Evolutionary conservation across 2,329 filamentous ascomycete species (phyloP).

Genomic region (Endothia cerciana): DNA sequence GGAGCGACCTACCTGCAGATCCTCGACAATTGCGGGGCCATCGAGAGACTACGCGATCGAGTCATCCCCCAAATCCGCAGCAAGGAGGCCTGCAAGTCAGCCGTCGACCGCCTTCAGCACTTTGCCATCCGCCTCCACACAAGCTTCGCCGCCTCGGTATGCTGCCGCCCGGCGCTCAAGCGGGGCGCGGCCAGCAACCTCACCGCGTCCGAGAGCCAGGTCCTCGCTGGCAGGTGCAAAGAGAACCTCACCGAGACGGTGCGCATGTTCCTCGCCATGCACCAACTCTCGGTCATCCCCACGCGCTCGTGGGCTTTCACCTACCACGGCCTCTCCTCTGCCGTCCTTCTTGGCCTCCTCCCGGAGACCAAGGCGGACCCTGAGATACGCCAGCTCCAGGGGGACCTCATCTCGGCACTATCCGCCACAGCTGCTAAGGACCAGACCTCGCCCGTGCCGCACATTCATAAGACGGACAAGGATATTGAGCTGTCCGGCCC

Average conservation of each 20-base stretch:
- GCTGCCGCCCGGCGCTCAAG: constrained; percentile 64
- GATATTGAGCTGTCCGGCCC: constrained; percentile 67
- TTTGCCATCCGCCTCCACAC: constrained; percentile 68
- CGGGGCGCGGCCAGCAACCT: constrained; percentile 55
- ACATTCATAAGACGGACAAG: constrained; percentile 59
- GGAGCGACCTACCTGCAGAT: constrained; percentile 59
- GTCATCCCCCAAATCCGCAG: constrained; percentile 57
- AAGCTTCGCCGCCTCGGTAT: constrained; percentile 67
- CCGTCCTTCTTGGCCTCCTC: constrained; percentile 65
- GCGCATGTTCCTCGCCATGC: constrained; percentile 71
- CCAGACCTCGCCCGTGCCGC: constrained; percentile 54
- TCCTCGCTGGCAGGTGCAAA: constrained; percentile 63
- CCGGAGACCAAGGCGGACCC: constrained; percentile 66
- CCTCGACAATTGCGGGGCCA: constrained; percentile 58
- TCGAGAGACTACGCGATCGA: constrained; percentile 55
- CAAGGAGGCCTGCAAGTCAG: constrained; percentile 67
- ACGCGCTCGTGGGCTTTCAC: constrained; percentile 71
- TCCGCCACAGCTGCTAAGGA: constrained; percentile 69
- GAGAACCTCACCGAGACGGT: constrained; percentile 67
- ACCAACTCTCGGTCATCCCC: constrained; percentile 68
- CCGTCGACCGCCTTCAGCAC: constrained; percentile 65
- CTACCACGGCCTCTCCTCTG: constrained; percentile 68
- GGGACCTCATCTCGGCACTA: constrained; percentile 65
- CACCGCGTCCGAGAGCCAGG: constrained; percentile 54
- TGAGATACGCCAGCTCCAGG: constrained; percentile 66